phyloP scores from a whole-genome alignment of 2,329 filamentous ascomycete species.

The Dothiorella sarmentorum region DNA sequence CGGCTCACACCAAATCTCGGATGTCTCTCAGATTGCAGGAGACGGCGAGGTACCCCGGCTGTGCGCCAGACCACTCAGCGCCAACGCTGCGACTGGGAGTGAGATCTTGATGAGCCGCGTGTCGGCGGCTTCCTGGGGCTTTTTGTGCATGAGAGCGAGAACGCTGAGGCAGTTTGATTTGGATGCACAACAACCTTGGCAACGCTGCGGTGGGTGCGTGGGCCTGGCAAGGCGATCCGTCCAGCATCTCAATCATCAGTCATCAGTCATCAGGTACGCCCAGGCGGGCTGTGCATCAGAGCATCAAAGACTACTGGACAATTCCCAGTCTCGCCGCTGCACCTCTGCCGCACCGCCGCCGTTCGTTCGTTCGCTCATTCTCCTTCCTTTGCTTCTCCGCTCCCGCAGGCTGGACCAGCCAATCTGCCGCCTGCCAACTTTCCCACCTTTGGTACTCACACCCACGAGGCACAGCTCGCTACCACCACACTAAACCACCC shows the following conservation, averaged over 20 bases:
- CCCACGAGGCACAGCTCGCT: conserved; percentile 7
- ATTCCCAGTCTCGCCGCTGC: background rate
- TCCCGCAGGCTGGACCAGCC: conserved; percentile 13
- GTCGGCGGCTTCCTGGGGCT: background rate
- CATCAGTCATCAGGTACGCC: conserved; percentile 13
- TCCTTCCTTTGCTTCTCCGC: background rate
- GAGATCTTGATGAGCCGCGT: background rate
- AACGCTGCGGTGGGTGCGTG: conserved; percentile 13
- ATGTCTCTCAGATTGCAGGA: conserved; percentile 12
- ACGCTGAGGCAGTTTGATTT: conserved; percentile 5
- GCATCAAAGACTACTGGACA: conserved; percentile 8
- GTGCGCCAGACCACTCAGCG: conserved; percentile 1
- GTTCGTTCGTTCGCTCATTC: conserved; percentile 6
- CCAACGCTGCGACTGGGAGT: background rate
- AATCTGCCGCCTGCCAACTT: conserved; percentile 13
- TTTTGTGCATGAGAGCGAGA: background rate
- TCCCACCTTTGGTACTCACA: conserved; percentile 9
- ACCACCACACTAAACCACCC: too few relatives aligned
- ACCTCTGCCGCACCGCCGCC: background rate
- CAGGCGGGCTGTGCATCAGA: conserved; percentile 8
- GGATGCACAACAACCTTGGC: conserved; percentile 12
- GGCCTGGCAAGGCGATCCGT: conserved; percentile 3
- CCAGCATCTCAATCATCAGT: background rate
- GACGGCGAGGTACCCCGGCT: conserved; percentile 12
- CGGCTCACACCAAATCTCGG: conserved; percentile 13